These are phyloP conservation scores for Solanum hybrid DNA, from an alignment of 305 asterid species.

Conservation along the genomic window DNA sequence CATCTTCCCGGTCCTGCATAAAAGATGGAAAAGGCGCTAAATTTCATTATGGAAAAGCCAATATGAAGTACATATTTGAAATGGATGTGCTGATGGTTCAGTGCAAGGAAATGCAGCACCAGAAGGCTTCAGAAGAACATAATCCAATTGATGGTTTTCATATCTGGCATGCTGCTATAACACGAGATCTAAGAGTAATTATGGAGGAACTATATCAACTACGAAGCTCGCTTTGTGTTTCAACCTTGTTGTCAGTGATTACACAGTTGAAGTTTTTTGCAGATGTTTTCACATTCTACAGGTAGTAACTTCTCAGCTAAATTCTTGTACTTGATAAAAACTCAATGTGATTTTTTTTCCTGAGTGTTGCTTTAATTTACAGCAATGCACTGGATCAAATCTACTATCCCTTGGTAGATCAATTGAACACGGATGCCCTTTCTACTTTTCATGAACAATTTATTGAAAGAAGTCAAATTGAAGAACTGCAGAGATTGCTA, in stretches of 20 bases:
- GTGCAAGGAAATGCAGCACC: neutral
- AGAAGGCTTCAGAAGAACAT: neutral
- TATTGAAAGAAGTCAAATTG: conserved; percentile 47
- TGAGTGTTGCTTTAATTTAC: conserved; percentile 16
- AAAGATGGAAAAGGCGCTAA: conserved; percentile 13
- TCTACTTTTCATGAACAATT: conserved; percentile 29
- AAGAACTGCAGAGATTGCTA: conserved; percentile 46
- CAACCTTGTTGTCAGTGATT: conserved; percentile 41
- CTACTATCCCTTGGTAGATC: conserved; percentile 43
- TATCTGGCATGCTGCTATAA: conserved; percentile 1
- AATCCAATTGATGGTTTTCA: neutral
- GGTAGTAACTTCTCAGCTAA: conserved; percentile 28
- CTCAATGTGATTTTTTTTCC: neutral
- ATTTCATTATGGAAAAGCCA: conserved; percentile 1
- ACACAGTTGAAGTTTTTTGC: conserved; percentile 59
- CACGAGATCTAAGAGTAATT: conserved; percentile 14
- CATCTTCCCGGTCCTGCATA: conserved; percentile 20
- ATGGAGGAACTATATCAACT: conserved; percentile 42
- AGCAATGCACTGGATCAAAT: conserved; percentile 65
- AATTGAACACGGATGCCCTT: conserved; percentile 24
- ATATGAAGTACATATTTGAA: conserved; percentile 2
- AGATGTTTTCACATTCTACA: conserved; percentile 65
- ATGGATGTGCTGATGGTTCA: neutral
- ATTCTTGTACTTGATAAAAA: neutral
- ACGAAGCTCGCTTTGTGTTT: conserved; percentile 37